Evolutionary conservation across 1,139 yeast species (phyloP).

Genomic region (Eremothecium sinecaudum): DNA sequence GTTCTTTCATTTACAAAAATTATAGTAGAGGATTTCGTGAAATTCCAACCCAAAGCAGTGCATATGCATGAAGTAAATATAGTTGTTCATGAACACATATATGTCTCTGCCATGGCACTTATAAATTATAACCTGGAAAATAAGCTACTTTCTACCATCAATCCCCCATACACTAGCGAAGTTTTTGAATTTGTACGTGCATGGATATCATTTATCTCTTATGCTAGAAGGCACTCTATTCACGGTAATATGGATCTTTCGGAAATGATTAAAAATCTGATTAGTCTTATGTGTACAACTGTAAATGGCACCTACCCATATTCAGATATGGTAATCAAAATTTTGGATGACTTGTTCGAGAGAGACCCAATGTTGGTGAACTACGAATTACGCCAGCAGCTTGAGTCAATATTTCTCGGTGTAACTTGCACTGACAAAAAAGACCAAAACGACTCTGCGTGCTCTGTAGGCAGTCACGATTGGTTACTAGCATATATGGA

Average conservation of each 20-base stretch:
- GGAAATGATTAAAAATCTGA: slow-evolving; percentile 29
- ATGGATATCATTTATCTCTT: slow-evolving; percentile 38
- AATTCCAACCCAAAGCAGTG: slow-evolving; percentile 24
- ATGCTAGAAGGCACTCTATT: slow-evolving; percentile 34
- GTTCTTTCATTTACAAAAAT: slow-evolving; percentile 40
- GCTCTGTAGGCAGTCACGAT: slow-evolving; percentile 16
- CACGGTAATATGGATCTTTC: slow-evolving; percentile 34
- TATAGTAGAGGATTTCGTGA: slow-evolving; percentile 44
- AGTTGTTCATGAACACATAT: slow-evolving; percentile 25
- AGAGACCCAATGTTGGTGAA: slow-evolving; percentile 30
- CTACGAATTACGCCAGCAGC: slow-evolving; percentile 26
- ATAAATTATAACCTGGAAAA: slow-evolving; percentile 22
- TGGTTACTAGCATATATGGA: slow-evolving; percentile 36
- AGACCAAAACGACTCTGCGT: slow-evolving; percentile 9
- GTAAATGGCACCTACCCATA: slow-evolving; percentile 19
- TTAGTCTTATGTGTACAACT: slow-evolving; percentile 25
- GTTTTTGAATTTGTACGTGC: slow-evolving; percentile 30
- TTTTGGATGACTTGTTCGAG: slow-evolving; percentile 29
- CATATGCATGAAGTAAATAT: slow-evolving; percentile 22
- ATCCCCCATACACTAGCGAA: slow-evolving; percentile 8
- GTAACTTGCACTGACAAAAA: slow-evolving; percentile 21
- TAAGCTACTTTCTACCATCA: not conserved
- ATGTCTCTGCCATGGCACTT: slow-evolving; percentile 28
- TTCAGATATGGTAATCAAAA: slow-evolving; percentile 22
- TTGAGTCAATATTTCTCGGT: slow-evolving; percentile 31